These are phyloP conservation scores for Fragaria vesca DNA, from an alignment of 306 rosid species.

Conservation along the genomic window DNA sequence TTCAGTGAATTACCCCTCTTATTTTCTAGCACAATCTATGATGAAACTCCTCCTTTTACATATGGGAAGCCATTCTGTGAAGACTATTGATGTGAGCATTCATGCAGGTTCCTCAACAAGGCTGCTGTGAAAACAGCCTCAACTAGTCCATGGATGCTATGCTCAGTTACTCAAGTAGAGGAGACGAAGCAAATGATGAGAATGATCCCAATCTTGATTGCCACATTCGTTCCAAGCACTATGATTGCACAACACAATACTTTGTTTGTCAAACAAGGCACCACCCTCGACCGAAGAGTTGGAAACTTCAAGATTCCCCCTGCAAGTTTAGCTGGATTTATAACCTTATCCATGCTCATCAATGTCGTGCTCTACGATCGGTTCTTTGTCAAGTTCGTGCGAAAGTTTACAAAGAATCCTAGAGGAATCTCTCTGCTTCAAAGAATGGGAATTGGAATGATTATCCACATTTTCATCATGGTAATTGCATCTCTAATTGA, in stretches of 20 bases:
- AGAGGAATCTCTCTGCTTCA: slow-evolving; percentile 88
- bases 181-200: slow-evolving; percentile 73
- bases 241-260: slow-evolving; percentile 84
- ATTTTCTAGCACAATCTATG: neutral
- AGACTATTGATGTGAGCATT: neutral
- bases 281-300: slow-evolving; percentile 64
- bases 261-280: slow-evolving; percentile 87
- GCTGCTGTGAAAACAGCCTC: slow-evolving; percentile 43
- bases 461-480: slow-evolving; percentile 62
- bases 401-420: slow-evolving; percentile 57
- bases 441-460: slow-evolving; percentile 80
- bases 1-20: neutral
- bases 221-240: slow-evolving; percentile 72
- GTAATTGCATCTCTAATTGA: slow-evolving; percentile 63
- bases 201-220: slow-evolving; percentile 61
- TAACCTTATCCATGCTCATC: slow-evolving; percentile 73
- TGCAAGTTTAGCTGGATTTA: slow-evolving; percentile 67
- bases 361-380: slow-evolving; percentile 77
- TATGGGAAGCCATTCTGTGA: neutral
- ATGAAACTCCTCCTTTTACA: neutral
- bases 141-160: slow-evolving; percentile 38
- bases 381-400: slow-evolving; percentile 61
- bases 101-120: slow-evolving; percentile 41
- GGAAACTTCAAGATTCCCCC: slow-evolving; percentile 76
- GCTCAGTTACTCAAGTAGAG: slow-evolving; percentile 88